Percentiles rank a stretch among this genome's conserved stretches.
Conservation (phyloP, 129 eudicot species). For the Flaveria robusta region DNA sequence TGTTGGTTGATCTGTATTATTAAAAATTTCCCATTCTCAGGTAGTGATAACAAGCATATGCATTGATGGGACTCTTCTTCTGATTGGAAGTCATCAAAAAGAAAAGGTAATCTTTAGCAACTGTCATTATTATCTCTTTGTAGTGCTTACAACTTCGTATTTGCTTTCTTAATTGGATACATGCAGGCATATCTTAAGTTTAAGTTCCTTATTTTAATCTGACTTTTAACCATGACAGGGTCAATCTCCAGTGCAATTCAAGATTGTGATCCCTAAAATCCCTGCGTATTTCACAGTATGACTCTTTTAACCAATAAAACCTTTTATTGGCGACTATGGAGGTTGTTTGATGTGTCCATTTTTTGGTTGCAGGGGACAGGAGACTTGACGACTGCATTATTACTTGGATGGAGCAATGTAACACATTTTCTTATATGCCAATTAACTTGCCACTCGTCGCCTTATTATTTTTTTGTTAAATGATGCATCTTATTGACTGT, state of each 20-base stretch:
- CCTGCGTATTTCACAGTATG: conserved; percentile 98
- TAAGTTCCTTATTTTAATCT: neutral
- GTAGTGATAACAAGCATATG: conserved; percentile 92
- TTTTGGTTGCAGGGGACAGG: conserved; percentile 83
- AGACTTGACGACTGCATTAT: conserved; percentile 83
- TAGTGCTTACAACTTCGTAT: conserved; percentile 7
- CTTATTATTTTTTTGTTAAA: conserved; percentile 12
- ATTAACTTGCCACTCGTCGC: neutral
- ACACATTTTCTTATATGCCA: conserved; percentile 19
- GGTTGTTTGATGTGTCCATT: neutral
- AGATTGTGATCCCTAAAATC: conserved; percentile 76
- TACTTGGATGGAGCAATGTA: conserved; percentile 99
- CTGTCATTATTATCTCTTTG: neutral
- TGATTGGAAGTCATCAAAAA: conserved; percentile 89
- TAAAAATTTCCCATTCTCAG: conserved; percentile 37
- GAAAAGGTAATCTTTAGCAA: conserved; percentile 53
- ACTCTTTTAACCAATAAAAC: conserved; percentile 6
- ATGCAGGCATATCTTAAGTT: neutral
- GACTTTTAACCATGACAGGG: conserved; percentile 47
- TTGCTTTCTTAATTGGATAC: conserved; percentile 11
- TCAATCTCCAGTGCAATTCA: conserved; percentile 84
- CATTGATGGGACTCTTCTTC: conserved; percentile 69
- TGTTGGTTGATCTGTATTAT: conserved; percentile 17
- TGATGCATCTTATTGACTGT: neutral
- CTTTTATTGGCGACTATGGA: conserved; percentile 4